phyloP scores from a whole-genome alignment of 2,329 filamentous ascomycete genomes.

The Dactylellina sp. region DNA sequence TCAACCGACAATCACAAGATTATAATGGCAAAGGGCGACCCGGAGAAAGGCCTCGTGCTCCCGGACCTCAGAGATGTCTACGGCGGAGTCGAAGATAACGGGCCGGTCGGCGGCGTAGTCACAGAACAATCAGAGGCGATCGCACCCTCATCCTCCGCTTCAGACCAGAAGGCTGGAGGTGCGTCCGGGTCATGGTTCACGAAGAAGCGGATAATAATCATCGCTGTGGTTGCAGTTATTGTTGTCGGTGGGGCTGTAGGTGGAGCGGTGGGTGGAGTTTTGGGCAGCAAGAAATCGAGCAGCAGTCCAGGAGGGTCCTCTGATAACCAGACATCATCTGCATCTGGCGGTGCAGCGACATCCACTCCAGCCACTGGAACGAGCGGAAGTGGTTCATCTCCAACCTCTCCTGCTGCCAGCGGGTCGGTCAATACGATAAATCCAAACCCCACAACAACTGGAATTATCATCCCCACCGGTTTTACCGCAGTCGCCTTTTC shows the following conservation, averaged over 20 bases:
- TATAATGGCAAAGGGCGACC: slow-evolving; percentile 41
- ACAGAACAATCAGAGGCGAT: slow-evolving; percentile 32
- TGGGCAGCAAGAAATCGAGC: slow-evolving; percentile 31
- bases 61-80: slow-evolving; percentile 44
- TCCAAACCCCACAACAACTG: slow-evolving; percentile 21
- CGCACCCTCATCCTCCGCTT: slow-evolving; percentile 25
- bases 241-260: slow-evolving; percentile 45
- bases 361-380: slow-evolving; percentile 12
- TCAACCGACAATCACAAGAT: no score
- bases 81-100: slow-evolving; percentile 47
- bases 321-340: slow-evolving; percentile 7
- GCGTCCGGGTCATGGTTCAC: slow-evolving; percentile 46
- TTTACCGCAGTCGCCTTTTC: slow-evolving; percentile 49
- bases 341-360: not conserved
- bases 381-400: not conserved
- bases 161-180: slow-evolving; percentile 12
- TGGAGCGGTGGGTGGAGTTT: slow-evolving; percentile 39
- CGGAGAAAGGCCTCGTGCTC: slow-evolving; percentile 35
- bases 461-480: slow-evolving; percentile 30
- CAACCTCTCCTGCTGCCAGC: not conserved
- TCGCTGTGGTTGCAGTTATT: slow-evolving; percentile 44
- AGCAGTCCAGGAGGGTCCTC: not conserved
- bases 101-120: slow-evolving; percentile 16
- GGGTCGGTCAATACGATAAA: slow-evolving; percentile 18
- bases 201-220: slow-evolving; percentile 54